phyloP scores from a whole-genome alignment of 495 filamentous ascomycete genomes.

The Penicilliopsis zonata region DNA sequence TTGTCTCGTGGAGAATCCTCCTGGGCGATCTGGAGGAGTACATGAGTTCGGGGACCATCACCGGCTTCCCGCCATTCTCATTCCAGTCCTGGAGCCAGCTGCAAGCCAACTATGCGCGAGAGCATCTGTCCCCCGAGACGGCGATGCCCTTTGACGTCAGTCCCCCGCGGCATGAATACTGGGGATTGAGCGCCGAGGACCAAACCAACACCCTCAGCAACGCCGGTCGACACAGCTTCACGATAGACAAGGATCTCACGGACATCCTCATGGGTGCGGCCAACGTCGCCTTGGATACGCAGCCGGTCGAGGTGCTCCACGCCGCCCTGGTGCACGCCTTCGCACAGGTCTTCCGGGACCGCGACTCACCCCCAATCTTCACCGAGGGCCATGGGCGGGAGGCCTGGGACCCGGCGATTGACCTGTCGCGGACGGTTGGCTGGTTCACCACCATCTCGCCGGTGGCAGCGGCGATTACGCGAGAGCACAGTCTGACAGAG shows the following conservation, averaged over 20 bases:
- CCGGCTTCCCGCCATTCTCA: conserved; percentile 41
- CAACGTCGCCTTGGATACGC: conserved; percentile 35
- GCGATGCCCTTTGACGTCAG: conserved; percentile 15
- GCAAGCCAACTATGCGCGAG: conserved; percentile 28
- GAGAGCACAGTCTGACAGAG: conserved; percentile 19
- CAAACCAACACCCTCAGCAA: conserved; percentile 35
- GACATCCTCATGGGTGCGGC: conserved; percentile 28
- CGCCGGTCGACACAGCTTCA: conserved; percentile 29
- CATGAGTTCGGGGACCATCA: conserved; percentile 22
- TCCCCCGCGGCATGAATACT: conserved; percentile 29
- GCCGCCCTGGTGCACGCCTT: conserved; percentile 41
- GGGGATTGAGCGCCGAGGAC: conserved; percentile 37
- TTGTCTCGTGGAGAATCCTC: conserved; percentile 59
- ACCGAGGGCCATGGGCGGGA: conserved; percentile 48
- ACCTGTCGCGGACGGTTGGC: conserved; percentile 47
- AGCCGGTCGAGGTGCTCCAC: conserved; percentile 41
- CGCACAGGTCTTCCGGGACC: conserved; percentile 35
- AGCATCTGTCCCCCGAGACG: conserved; percentile 13
- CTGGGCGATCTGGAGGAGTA: conserved; percentile 55
- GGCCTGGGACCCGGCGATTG: conserved; percentile 34
- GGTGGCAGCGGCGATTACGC: conserved; percentile 16
- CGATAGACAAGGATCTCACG: conserved; percentile 32
- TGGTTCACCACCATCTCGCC: conserved; percentile 52
- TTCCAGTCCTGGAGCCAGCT: conserved; percentile 51
- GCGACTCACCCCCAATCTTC: conserved; percentile 39